Evolutionary conservation across 352 stramenopile genomes (phyloP), one percentile per base, ranked within the genome.

Genomic region (Thraustochytrium striatum): DNA sequence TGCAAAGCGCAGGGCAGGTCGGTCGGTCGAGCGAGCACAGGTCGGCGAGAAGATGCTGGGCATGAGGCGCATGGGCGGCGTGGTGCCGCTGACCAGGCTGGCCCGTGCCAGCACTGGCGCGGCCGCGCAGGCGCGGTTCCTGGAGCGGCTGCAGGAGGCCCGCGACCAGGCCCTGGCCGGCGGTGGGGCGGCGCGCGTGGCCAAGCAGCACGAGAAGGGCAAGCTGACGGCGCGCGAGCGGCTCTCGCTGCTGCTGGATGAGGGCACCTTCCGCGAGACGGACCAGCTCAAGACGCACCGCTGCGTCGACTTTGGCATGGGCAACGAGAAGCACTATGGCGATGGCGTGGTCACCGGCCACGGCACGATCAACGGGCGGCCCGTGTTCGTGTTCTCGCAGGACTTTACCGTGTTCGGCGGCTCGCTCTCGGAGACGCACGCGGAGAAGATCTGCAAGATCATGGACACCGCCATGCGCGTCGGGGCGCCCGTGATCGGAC

Each of bases 361-460:
- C 82, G 96, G 96, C 30, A 85, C 89, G 30, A 96, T 99, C 78
- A 95, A 98, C 85, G 94, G 94, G 32, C 87, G 94, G 39, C 88
- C 93, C 35, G 94, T 97, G 7, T 99, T 97, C 86, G 93, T 97
- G 33, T 99, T 98, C 85, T 93, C 79, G 19, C 90, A 96, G 75
- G 96, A 99, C 86, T 99, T 99, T 82, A 98, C 95, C 3, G 96
- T 98, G 19, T 96, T 98, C 81, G 96, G 96, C 57, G 96, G 96
- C 52, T 95, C 86, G 83, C 85, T 99, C 19, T 95, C 87, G 58
- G 94, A 98, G 83, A 97, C 94, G 16, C 94, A 98, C 84, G 95
- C 95, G 0, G 88, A 98, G 81, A 98, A 98, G 87, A 99, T 98
- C 82, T 91, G 97, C 84, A 99, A 99, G 86, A 90, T 99, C 84